Percentiles rank a stretch among this genome's conserved stretches.
Evolutionary conservation across 2,329 filamentous ascomycete genomes (phyloP).

Genomic region (Raffaelea albimanens): DNA sequence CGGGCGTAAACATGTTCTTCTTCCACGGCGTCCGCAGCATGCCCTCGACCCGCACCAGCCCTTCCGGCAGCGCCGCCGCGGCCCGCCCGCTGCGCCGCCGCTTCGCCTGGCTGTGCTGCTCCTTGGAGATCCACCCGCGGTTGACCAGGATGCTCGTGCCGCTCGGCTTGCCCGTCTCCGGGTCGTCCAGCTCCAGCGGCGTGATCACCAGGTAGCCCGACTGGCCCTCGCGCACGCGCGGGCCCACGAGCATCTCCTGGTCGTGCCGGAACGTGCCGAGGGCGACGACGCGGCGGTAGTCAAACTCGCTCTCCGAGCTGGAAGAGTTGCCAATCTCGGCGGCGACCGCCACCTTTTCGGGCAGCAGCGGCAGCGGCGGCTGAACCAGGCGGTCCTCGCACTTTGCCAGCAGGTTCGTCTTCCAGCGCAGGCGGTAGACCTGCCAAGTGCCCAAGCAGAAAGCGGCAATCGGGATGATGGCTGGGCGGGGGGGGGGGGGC

Average conservation of each 20-base stretch:
- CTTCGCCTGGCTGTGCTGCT: conserved; percentile 53
- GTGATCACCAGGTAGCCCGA: conserved; percentile 90
- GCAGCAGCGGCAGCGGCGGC: conserved; percentile 67
- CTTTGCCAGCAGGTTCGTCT: conserved; percentile 81
- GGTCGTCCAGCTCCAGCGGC: conserved; percentile 54
- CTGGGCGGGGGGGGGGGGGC: conserved; percentile 23
- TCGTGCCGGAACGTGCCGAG: conserved; percentile 72
- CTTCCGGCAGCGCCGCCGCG: conserved; percentile 54
- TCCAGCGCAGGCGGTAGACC: conserved; percentile 86
- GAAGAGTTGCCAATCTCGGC: conserved; percentile 1
- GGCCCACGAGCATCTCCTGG: conserved; percentile 92
- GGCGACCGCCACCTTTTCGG: conserved; percentile 59
- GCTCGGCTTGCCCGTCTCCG: conserved; percentile 21
- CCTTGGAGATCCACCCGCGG: conserved; percentile 84
- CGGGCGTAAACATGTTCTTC: conserved; percentile 96
- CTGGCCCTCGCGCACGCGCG: conserved; percentile 77
- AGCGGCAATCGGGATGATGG: conserved; percentile 82
- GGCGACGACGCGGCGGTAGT: conserved; percentile 76
- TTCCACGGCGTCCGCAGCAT: conserved; percentile 84
- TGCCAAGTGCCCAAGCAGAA: conserved; percentile 93
- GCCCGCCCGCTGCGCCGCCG: conserved; percentile 53
- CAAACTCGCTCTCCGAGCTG: conserved; percentile 53
- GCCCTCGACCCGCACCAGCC: conserved; percentile 71
- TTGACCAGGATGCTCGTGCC: conserved; percentile 63
- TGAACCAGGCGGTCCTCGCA: conserved; percentile 87